phyloP scores from a whole-genome alignment of 495 filamentous ascomycete species.

The Daldinia concentrica region DNA sequence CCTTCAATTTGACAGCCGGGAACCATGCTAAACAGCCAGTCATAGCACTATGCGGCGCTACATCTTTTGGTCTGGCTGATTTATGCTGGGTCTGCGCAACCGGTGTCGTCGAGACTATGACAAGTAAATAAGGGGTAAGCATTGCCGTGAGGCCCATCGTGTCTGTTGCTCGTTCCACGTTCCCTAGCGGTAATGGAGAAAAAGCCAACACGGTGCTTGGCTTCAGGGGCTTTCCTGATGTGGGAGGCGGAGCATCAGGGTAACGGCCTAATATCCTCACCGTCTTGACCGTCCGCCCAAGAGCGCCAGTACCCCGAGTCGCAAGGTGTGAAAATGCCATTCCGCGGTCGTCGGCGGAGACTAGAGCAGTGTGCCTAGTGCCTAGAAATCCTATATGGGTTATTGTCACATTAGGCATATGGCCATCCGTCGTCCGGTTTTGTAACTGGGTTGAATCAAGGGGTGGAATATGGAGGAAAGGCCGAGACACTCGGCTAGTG shows the following conservation, averaged over 20 bases:
- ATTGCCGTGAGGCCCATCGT: slow-evolving; percentile 91
- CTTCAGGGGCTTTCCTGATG: slow-evolving; percentile 72
- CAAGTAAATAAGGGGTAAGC: slow-evolving; percentile 93
- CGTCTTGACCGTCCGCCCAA: slow-evolving; percentile 87
- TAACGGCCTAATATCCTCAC: slow-evolving; percentile 92
- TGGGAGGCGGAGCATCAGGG: slow-evolving; percentile 67
- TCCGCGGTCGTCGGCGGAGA: slow-evolving; percentile 93
- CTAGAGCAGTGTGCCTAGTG: slow-evolving; percentile 91
- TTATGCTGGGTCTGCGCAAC: slow-evolving; percentile 97
- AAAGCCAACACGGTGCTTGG: slow-evolving; percentile 96
- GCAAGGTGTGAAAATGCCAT: slow-evolving; percentile 99
- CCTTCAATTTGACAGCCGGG: slow-evolving; percentile 90
- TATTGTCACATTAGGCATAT: slow-evolving; percentile 77
- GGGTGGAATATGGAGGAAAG: slow-evolving; percentile 88
- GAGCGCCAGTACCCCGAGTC: slow-evolving; percentile 85
- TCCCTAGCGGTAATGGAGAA: slow-evolving; percentile 87
- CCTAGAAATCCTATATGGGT: slow-evolving; percentile 96
- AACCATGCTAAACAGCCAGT: slow-evolving; percentile 97
- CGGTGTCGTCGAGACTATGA: slow-evolving; percentile 96
- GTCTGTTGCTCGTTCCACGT: slow-evolving; percentile 88
- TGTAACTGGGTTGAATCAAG: slow-evolving; percentile 72
- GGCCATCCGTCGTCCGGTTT: slow-evolving; percentile 76
- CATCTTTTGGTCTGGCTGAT: slow-evolving; percentile 85
- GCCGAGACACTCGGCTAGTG: slow-evolving; percentile 76
- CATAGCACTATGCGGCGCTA: slow-evolving; percentile 87